phyloP scores from a whole-genome alignment of 139 green algal species.

The Protoeuglena noctilucae region DNA sequence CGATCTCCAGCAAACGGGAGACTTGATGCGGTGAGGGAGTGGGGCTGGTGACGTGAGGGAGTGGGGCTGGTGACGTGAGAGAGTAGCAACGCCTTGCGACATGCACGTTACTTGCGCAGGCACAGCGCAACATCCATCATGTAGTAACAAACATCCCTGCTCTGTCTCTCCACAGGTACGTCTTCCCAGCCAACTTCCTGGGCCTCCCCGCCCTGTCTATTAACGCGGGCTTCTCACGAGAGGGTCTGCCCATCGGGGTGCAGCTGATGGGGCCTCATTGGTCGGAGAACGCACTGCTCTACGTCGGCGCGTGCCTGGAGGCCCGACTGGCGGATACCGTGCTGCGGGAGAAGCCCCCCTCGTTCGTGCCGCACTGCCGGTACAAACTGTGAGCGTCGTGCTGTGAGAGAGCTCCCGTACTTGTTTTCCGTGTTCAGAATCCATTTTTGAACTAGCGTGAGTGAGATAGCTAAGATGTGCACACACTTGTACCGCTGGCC shows the following conservation, averaged over 20 bases:
- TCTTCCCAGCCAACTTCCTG: slow-evolving; percentile 34
- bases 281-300: slow-evolving; percentile 44
- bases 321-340: no score
- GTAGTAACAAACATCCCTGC: slow-evolving; percentile 5
- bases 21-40: slow-evolving; percentile 10
- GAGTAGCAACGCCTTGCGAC: slow-evolving; percentile 3
- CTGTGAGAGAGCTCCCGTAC: no score
- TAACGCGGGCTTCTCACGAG: slow-evolving; percentile 23
- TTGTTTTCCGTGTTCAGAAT: no score
- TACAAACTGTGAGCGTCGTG: no score
- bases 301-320: no score
- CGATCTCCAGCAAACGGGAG: slow-evolving; percentile 5
- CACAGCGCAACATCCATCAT: slow-evolving; percentile 22
- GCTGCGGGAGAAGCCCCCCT: no score
- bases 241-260: slow-evolving; percentile 36
- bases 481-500: no score
- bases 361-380: no score
- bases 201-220: slow-evolving; percentile 48
- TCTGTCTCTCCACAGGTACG: slow-evolving; percentile 19
- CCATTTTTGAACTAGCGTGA: no score
- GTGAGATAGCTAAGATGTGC: no score
- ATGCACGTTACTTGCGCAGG: slow-evolving; percentile 1
- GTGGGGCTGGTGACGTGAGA: no score
- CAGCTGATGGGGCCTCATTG: slow-evolving; percentile 56
- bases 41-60: no score